Percentiles rank a stretch among this genome's conserved stretches.
Evolutionary conservation across 202 grass and related monocot species (phyloP).

Genomic region (Cymbopogon flexuosus): DNA sequence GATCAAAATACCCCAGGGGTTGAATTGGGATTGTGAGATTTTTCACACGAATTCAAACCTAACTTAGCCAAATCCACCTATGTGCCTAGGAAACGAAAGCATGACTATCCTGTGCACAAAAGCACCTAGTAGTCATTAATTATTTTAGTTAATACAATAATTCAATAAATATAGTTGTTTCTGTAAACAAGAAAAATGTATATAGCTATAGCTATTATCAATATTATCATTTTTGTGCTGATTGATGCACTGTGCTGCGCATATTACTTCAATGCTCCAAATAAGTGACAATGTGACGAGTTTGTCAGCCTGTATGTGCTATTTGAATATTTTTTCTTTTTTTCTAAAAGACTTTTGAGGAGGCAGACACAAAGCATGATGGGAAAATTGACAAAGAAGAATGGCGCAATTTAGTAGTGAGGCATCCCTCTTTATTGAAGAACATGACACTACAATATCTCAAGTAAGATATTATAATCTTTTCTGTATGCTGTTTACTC

Average conservation of each 20-base stretch:
- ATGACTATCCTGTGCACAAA: neutral
- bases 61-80: neutral
- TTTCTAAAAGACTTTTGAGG: slow-evolving; percentile 68
- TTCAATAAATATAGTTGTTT: neutral
- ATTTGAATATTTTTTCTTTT: slow-evolving; percentile 16
- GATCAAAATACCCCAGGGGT: neutral
- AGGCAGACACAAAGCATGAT: slow-evolving; percentile 85
- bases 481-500: neutral
- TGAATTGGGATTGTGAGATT: neutral
- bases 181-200: neutral
- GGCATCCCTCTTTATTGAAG: slow-evolving; percentile 79
- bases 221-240: neutral
- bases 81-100: neutral
- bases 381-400: slow-evolving; percentile 92
- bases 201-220: neutral
- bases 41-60: neutral
- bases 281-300: neutral
- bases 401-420: slow-evolving; percentile 72
- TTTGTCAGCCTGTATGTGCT: neutral
- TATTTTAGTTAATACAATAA: neutral
- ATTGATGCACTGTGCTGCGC: neutral
- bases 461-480: slow-evolving; percentile 38
- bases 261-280: neutral
- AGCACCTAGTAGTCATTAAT: neutral
- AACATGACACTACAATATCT: slow-evolving; percentile 86